These are phyloP conservation scores for Hypoxylon cercidicola DNA, from an alignment of 495 filamentous ascomycete genomes.

Conservation along the genomic window DNA sequence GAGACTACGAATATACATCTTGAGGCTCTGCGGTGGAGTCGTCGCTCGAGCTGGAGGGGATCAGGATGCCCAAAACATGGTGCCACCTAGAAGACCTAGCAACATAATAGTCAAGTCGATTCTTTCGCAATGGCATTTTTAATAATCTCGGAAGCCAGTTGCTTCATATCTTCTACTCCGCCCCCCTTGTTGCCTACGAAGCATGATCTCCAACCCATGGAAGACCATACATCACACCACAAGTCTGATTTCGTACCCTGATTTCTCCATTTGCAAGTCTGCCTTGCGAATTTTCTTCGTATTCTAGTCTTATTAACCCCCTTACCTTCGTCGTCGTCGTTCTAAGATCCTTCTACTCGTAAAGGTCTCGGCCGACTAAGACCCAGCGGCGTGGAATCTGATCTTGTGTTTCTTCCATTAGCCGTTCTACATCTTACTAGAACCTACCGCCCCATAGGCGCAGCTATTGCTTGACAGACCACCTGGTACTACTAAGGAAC, in stretches of 20 bases:
- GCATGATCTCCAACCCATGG: conserved; percentile 23
- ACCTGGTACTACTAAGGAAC: not conserved
- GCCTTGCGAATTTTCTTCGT: conserved; percentile 16
- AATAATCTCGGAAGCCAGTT: conserved; percentile 36
- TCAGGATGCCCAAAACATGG: conserved; percentile 32
- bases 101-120: conserved; percentile 39
- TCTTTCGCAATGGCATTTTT: conserved; percentile 35
- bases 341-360: conserved; percentile 17
- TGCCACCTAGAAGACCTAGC: conserved; percentile 17
- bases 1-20: conserved; percentile 11
- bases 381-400: conserved; percentile 8
- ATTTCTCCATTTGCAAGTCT: conserved; percentile 18
- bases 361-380: conserved; percentile 23
- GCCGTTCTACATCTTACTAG: not conserved
- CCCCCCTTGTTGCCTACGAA: conserved; percentile 38
- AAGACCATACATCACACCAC: conserved; percentile 26
- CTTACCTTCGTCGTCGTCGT: conserved; percentile 18
- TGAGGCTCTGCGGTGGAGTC: conserved; percentile 38
- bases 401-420: conserved; percentile 6
- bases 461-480: not conserved
- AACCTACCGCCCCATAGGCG: conserved; percentile 4
- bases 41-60: conserved; percentile 13
- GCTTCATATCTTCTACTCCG: conserved; percentile 36
- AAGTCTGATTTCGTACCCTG: conserved; percentile 24
- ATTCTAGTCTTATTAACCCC: conserved; percentile 20